A percentile compares a stretch with the other conserved stretches of the same genome.
Evolutionary conservation across 169 alveolate genomes (phyloP).

Genomic region (Eimeria maxima): DNA sequence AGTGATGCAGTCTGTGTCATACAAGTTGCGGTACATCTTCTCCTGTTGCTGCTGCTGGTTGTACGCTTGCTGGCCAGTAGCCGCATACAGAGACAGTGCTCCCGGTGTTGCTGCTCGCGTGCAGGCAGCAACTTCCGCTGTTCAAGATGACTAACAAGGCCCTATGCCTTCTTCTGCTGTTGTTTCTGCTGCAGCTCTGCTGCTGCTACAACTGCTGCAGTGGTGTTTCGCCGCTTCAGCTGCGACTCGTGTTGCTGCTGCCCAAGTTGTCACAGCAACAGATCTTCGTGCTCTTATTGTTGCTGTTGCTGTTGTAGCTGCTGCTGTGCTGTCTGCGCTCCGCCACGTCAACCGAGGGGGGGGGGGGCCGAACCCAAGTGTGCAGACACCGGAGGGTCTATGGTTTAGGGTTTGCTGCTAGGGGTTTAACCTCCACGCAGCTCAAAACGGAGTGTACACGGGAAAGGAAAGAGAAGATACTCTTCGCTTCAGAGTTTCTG

Average conservation of each 20-base stretch:
- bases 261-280: conserved; percentile 9
- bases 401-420: neutral
- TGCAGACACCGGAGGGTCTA: conserved; percentile 54
- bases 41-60: conserved; percentile 70
- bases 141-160: neutral
- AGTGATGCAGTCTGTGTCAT: conserved; percentile 85
- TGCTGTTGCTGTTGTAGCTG: conserved; percentile 21
- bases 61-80: conserved; percentile 44
- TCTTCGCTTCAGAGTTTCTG: conserved; percentile 20
- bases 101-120: conserved; percentile 39
- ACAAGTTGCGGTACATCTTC: conserved; percentile 83
- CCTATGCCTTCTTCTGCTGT: conserved; percentile 16
- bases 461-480: conserved; percentile 5
- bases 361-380: conserved; percentile 10
- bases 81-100: neutral
- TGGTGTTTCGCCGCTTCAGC: conserved; percentile 3
- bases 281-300: neutral
- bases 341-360: conserved; percentile 5
- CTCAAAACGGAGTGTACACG: neutral
- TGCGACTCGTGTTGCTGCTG: conserved; percentile 36
- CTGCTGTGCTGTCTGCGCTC: conserved; percentile 51
- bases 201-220: neutral
- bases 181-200: conserved; percentile 22
- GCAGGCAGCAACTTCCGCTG: neutral
- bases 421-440: neutral